Evolutionary conservation across 352 stramenopile genomes (phyloP), one percentile per base, ranked within the genome.

Genomic region (Phytophthora brassicae): DNA sequence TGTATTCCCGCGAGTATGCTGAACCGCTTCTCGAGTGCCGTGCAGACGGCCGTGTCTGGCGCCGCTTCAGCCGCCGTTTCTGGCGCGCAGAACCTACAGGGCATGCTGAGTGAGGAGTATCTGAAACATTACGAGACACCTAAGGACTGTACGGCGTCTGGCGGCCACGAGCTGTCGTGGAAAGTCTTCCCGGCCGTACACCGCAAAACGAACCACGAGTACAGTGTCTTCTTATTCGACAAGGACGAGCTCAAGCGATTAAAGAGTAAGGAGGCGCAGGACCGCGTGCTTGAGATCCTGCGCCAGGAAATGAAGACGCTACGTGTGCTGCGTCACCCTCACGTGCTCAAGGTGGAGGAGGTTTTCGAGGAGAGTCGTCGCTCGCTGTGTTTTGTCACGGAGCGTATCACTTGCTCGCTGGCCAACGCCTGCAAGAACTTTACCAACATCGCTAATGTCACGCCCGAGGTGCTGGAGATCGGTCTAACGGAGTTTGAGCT

Each of bases 381-480:
- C 51, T 88, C 86, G 50, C 74, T 97, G 28, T 89, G 84, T 46
- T 97, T 97, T 66, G 90, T 96, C 31, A 96, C 90, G 4, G 90
- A 97, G 64, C 86, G 88, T 29, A 75, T 97, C 43, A 93, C 81
- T 19, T 97, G 88, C 67, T 97, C 90, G 48, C 73, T 97, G 36
- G 88, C 87, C 31, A 96, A 97, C 60, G 90, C 90, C 44, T 89
- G 87, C 68, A 95, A 96, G 64, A 91, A 96, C 67, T 92, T 94
- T 53, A 85, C 69, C 19, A 95, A 96, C 67, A 71, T 94, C 12
- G 66, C 73, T 62, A 92, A 94, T 66, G 81, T 96, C 28, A 94
- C 83, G 26, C 88, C 84, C 26, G 86, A 95, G 29, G 84, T 96
- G 54, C 67, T 94, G 19, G 86, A 95, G 72, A 94, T 94, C 66